phyloP scores from a whole-genome alignment of 495 filamentous ascomycete species.

The Annulohypoxylon maeteangense region DNA sequence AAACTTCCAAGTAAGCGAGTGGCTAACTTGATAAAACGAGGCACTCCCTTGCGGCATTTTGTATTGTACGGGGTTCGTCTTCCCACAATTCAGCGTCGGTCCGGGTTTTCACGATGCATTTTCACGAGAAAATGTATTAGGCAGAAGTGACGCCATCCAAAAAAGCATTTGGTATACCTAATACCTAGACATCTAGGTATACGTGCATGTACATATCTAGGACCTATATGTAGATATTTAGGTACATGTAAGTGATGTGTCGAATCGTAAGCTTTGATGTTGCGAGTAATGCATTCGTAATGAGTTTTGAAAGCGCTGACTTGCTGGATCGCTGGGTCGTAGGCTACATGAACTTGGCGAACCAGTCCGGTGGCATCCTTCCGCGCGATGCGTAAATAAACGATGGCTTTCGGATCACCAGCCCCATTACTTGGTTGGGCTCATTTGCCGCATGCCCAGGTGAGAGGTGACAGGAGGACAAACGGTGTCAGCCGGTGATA shows the following conservation, averaged over 20 bases:
- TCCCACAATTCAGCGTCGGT: conserved; percentile 13
- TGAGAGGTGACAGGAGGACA: conserved; percentile 15
- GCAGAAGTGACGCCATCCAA: conserved; percentile 25
- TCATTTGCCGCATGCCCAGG: conserved; percentile 28
- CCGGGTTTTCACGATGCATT: background rate
- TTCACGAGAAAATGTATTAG: background rate
- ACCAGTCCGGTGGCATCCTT: conserved; percentile 14
- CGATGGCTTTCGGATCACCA: conserved; percentile 31
- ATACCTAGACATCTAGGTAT: background rate
- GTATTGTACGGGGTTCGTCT: conserved; percentile 8
- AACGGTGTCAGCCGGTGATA: conserved; percentile 33
- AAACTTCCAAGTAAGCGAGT: too few relatives aligned
- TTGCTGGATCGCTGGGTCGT: conserved; percentile 11
- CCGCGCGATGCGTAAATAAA: conserved; percentile 31
- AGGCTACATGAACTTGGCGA: conserved; percentile 20
- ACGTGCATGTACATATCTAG: background rate
- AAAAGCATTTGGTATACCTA: conserved; percentile 2
- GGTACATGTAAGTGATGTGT: background rate
- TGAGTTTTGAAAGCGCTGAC: conserved; percentile 13
- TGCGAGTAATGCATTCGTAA: conserved; percentile 22
- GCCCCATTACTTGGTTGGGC: conserved; percentile 35
- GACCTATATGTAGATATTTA: background rate
- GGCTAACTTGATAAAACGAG: conserved; percentile 3
- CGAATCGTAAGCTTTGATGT: background rate
- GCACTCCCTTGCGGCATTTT: conserved; percentile 17